Evolutionary conservation across 176 grass and related monocot genomes (phyloP).

Genomic region (Eremochloa ophiuroides): DNA sequence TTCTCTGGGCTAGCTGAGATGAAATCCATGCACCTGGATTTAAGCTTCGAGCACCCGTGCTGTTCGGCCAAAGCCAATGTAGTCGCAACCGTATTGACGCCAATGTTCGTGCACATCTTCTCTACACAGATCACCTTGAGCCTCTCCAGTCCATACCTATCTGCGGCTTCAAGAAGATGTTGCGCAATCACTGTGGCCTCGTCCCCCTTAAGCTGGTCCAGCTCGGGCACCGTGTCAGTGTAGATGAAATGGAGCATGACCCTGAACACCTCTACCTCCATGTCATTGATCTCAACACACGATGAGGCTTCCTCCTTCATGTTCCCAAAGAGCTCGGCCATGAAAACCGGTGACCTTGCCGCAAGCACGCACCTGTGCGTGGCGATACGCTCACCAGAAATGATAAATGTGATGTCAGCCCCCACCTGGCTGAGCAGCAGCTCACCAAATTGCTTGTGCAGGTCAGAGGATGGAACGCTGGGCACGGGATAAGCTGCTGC

Average conservation of each 20-base stretch:
- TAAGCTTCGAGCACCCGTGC: slow-evolving; percentile 41
- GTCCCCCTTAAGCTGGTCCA: neutral
- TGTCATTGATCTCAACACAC: slow-evolving; percentile 18
- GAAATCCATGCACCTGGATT: slow-evolving; percentile 39
- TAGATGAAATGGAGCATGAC: slow-evolving; percentile 58
- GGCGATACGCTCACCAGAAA: neutral
- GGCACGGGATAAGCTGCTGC: neutral
- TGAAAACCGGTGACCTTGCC: slow-evolving; percentile 31
- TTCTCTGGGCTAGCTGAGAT: neutral
- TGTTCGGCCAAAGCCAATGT: slow-evolving; percentile 48
- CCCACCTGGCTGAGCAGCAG: slow-evolving; percentile 5
- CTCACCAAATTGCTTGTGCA: slow-evolving; percentile 20
- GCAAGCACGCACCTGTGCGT: slow-evolving; percentile 28
- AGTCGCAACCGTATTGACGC: slow-evolving; percentile 10
- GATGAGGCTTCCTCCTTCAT: slow-evolving; percentile 16
- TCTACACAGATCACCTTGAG: slow-evolving; percentile 40
- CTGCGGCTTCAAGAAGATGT: slow-evolving; percentile 46
- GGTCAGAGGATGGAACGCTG: neutral
- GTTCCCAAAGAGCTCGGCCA: slow-evolving; percentile 32
- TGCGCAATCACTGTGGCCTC: slow-evolving; percentile 4
- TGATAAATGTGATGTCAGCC: slow-evolving; percentile 18
- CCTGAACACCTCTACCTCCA: slow-evolving; percentile 31
- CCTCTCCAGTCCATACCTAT: slow-evolving; percentile 42
- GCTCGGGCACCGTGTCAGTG: slow-evolving; percentile 21
- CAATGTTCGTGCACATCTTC: slow-evolving; percentile 18